Evolutionary conservation across 768 basidiomycete species (phyloP).

Genomic region (Neoboletus magnificus): DNA sequence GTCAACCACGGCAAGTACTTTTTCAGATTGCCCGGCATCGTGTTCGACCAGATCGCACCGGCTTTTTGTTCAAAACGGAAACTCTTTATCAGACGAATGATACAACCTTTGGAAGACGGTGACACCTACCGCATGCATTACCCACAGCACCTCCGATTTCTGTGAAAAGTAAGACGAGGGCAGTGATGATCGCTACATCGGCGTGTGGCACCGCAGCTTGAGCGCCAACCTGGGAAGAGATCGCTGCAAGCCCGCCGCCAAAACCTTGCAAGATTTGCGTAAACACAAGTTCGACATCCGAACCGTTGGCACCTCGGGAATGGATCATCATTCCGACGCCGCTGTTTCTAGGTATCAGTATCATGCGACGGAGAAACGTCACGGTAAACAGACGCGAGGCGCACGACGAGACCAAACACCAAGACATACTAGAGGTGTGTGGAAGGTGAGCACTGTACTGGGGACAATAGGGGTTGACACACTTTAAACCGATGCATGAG

Average conservation of each 20-base stretch:
- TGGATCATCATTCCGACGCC: conserved; percentile 71
- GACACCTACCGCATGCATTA: conserved; percentile 49
- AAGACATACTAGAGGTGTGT: conserved; percentile 39
- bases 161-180: conserved; percentile 62
- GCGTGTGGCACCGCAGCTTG: conserved; percentile 63
- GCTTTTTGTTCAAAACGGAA: conserved; percentile 31
- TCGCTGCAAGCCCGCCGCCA: conserved; percentile 67
- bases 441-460: neutral
- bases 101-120: conserved; percentile 4
- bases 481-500: conserved; percentile 56
- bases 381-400: conserved; percentile 41
- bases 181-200: conserved; percentile 67
- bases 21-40: conserved; percentile 62
- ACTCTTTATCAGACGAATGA: neutral
- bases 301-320: conserved; percentile 59
- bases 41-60: conserved; percentile 61
- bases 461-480: neutral
- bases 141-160: conserved; percentile 69
- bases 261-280: conserved; percentile 71
- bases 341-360: conserved; percentile 22
- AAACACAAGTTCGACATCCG: conserved; percentile 54
- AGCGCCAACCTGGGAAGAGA: conserved; percentile 54
- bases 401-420: conserved; percentile 54
- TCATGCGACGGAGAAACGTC: neutral
- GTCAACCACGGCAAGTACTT: conserved; percentile 50